Evolutionary conservation across 129 eudicot genomes (phyloP), one percentile per base, ranked within the genome.

Genomic region (Saposhnikovia divaricata): DNA sequence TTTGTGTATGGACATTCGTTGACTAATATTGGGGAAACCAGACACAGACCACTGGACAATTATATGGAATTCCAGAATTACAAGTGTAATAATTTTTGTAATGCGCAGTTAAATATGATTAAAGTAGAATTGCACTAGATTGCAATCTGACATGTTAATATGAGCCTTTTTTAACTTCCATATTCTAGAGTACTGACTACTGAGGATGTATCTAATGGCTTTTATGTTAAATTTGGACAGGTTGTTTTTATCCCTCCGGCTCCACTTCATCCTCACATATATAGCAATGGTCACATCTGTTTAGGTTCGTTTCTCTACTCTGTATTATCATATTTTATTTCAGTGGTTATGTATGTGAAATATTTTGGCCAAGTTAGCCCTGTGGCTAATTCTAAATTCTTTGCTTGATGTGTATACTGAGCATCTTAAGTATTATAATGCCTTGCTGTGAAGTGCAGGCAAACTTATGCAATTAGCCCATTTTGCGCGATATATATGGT

Each of bases 261-360:
- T 61, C 97, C 97, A 16, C 85, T 87, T 73, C 97, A 92, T 74
- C 95, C 97, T 79, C 97, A 90, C 83, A 92, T 92, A 74, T 92
- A 92, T 81, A 92, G 97, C 92, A 92, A 92, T 59, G 97, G 97
- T 1, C 97, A 92, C 80, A 92, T 92, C 77, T 92, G 97, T 80
- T 85, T 92, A 90, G 97, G 97, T 92, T 84, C 68, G 87, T 80
- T 75, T 84, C 57, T 9, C 76, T 34, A 72, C 71, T 77, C 23
- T 72, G 16, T 66, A 13, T 28, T 61, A 53, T 66, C 4, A 4
- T 37, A 19, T 34, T 66, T 21, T 34, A 11, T 37, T 48, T 9
- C 10, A 45, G 3, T 11, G 44, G 15, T 34, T 38, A 27, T 74
- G 78, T 46, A 15, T n/a, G 18, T 38, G n/a, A n/a, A n/a, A n/a